Evolutionary conservation across 805 yeast species (phyloP).

Genomic region (Wickerhamomyces alni): DNA sequence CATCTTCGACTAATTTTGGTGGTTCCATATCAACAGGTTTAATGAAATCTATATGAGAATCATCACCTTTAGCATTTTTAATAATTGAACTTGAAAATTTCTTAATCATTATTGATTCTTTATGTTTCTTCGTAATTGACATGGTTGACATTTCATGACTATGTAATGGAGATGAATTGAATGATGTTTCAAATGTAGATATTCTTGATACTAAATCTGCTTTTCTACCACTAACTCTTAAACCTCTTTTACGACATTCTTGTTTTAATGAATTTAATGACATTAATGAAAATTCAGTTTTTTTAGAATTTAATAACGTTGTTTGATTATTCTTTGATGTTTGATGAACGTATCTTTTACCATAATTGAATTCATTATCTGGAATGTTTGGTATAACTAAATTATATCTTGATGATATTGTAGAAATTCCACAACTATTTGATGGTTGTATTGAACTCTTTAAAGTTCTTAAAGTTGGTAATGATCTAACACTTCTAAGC

Average conservation of each 20-base stretch:
- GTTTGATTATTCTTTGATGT: slow-evolving; percentile 23
- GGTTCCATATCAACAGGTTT: slow-evolving; percentile 29
- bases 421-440: slow-evolving; percentile 4
- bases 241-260: slow-evolving; percentile 55
- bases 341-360: slow-evolving; percentile 24
- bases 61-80: slow-evolving; percentile 44
- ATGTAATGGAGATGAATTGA: slow-evolving; percentile 2
- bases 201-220: slow-evolving; percentile 42
- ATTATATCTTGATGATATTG: slow-evolving; percentile 14
- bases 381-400: slow-evolving; percentile 19
- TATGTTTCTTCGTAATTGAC: no score
- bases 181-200: slow-evolving; percentile 18
- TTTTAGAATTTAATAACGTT: slow-evolving; percentile 18
- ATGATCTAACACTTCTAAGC: slow-evolving; percentile 25
- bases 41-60: slow-evolving; percentile 52
- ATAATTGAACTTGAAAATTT: slow-evolving; percentile 19
- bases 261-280: slow-evolving; percentile 47
- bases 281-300: slow-evolving; percentile 30
- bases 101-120: slow-evolving; percentile 3
- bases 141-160: slow-evolving; percentile 13
- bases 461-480: slow-evolving; percentile 20
- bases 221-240: slow-evolving; percentile 58
- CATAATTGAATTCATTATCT: slow-evolving; percentile 8
- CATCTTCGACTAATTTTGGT: slow-evolving; percentile 41
- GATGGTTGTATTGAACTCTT: slow-evolving; percentile 7